Base-by-base conservation (phyloP, 2,329 filamentous ascomycete species). In the Ceratocystis harringtonii region DNA sequence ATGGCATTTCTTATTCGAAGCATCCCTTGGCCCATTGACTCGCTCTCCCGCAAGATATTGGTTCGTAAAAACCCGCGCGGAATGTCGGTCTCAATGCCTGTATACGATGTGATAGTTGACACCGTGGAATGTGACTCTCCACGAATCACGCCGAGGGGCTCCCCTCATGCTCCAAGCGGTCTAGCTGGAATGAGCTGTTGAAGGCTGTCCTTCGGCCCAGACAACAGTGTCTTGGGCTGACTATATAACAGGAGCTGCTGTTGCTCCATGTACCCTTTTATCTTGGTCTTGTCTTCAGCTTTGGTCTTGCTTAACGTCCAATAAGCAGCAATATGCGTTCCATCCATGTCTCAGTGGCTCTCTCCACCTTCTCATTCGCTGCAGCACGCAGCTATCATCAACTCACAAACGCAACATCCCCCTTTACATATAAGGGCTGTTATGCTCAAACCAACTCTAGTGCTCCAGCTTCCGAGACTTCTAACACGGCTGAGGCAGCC, bases 381-480 rank as follows among this genome's bases (percentile, higher is more conserved):
- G 55, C 55, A 36, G 55, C 55, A n/a, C 55, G 25, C 25, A 30
- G 30, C 55, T 36, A 30, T 17, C 55, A 36, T 3, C 55, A 58
- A n/a, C 28, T 58, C 25, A 36, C 55, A 3, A 58, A 58, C 28
- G 15, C 8, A 7, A 58, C 55, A 4, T 32, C 25, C 12, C 55
- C 55, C 25, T 62, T 28, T 28, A 48, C 61, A 8, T 62, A 48
- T n/a, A 48, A 50, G n/a, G 61, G 61, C 43, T 62, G 61, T 17
- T 62, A 62, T 41, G 22, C 25, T 7, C 55, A 58, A 6, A 19
- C 43, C 28, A 50, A 50, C 41, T 32, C 61, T 6, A 22, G 12
- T 44, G 10, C 32, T 17, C 25, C 43, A 10, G 41, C 30, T n/a
- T 41, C 28, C 2, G 22, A 50, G 41, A 28, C 44, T 3, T 62